Evolutionary conservation across 805 yeast species (phyloP), one percentile per base, ranked within the genome.

Genomic region (Kazachstania kunashirensis): DNA sequence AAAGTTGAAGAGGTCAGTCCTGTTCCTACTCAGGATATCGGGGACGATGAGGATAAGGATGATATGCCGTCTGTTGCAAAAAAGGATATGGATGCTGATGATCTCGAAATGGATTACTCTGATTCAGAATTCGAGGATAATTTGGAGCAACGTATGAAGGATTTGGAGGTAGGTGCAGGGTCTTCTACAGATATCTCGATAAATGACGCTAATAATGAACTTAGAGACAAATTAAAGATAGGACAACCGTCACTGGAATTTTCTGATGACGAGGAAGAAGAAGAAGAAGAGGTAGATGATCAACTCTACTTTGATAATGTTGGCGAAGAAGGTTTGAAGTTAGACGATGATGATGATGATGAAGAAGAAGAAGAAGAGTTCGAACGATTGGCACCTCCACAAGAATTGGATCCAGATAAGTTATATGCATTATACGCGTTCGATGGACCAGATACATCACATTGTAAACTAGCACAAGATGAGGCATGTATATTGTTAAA

Each of bases 371-470:
- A 57, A 1, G 73, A 67, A 29, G 67, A 71, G 31, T 65, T 60
- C 39, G 62, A 65, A 15, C 63, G 68, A 10, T 45, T 62, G 17
- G 63, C 67, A 2, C 92, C 94, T 2, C 92, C 94, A 3, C 69
- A 72, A 40, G 94, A 84, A 47, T 61, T 88, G 38, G 86, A 84
- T 53, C 94, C 94, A 6, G 80, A 72, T 34, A 79, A 80, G 51
- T 66, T 88, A 20, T 88, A 88, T 57, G 96, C 96, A 1, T 62
- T 88, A 23, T 84, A 81, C 49, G 86, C 86, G 34, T 89, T 92
- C 50, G 70, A 69, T 35, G 97, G 96, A 1, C 94, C 95, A 5
- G 96, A 86, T 53, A 86, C 89, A 4, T 84, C 92, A 31, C 98
- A 89, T 61, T 81, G 95, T 47, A 76, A 80, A 40, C 68, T 89